Evolutionary conservation across 31 red algal species (phyloP).

Genomic region (Pterothamnion heteromorphum): DNA sequence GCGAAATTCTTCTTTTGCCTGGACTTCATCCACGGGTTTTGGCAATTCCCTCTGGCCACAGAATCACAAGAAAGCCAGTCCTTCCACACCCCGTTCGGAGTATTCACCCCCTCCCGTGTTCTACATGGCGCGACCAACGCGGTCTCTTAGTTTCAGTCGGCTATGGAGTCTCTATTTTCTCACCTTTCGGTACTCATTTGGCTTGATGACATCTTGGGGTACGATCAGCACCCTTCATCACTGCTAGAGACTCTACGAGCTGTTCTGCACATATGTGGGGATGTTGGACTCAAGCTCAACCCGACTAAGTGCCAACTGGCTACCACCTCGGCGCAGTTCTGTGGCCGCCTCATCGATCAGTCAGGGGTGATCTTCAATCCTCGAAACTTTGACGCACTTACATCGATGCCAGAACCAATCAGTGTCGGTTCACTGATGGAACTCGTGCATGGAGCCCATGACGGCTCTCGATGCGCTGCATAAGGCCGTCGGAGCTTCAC

Average conservation of each 20-base stretch:
- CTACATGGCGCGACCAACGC: slow-evolving; percentile 46
- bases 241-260: slow-evolving; percentile 37
- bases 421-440: slow-evolving; percentile 20
- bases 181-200: slow-evolving; percentile 46
- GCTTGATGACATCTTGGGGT: slow-evolving; percentile 51
- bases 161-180: slow-evolving; percentile 35
- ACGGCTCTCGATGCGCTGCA: too few relatives aligned
- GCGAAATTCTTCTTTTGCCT: slow-evolving; percentile 22
- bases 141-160: slow-evolving; percentile 49
- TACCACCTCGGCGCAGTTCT: slow-evolving; percentile 16
- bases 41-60: slow-evolving; percentile 50
- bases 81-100: slow-evolving; percentile 49
- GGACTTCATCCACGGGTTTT: slow-evolving; percentile 56
- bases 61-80: slow-evolving; percentile 47
- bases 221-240: background rate
- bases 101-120: slow-evolving; percentile 44
- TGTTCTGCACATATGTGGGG: slow-evolving; percentile 19
- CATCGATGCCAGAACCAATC: slow-evolving; percentile 11
- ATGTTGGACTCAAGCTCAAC: slow-evolving; percentile 48
- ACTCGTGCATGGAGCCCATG: slow-evolving; percentile 7
- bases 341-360: slow-evolving; percentile 28
- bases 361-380: slow-evolving; percentile 31
- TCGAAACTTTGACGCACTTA: slow-evolving; percentile 19
- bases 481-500: too few relatives aligned
- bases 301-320: slow-evolving; percentile 46